Evolutionary conservation across 2,329 filamentous ascomycete species (phyloP).

Genomic region (Fusarium palustre): DNA sequence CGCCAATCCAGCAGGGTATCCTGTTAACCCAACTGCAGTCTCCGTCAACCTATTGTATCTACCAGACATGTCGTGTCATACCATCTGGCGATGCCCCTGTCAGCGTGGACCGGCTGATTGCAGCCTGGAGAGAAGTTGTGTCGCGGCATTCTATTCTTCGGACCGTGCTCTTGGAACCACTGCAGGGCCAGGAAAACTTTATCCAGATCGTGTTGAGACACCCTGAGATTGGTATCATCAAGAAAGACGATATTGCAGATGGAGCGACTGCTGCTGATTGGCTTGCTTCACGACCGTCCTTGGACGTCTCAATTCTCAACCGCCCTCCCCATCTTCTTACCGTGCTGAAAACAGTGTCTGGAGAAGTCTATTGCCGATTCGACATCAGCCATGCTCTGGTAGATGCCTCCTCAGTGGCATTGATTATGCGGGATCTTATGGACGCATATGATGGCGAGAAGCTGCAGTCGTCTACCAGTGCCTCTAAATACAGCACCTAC

Average conservation of each 20-base stretch:
- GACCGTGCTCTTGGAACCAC: not conserved
- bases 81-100: not conserved
- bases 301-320: not conserved
- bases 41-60: not conserved
- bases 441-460: not conserved
- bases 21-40: slow-evolving; percentile 1
- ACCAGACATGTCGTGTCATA: not conserved
- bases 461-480: not conserved
- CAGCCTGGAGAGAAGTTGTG: slow-evolving; percentile 1
- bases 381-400: slow-evolving; percentile 1
- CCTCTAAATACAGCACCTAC: slow-evolving; percentile 2
- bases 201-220: not conserved
- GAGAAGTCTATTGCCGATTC: not conserved
- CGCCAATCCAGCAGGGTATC: slow-evolving; percentile 2
- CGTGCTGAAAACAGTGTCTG: not conserved
- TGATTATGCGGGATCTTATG: slow-evolving; percentile 1
- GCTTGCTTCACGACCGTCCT: not conserved
- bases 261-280: not conserved
- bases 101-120: not conserved
- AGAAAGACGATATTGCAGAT: not conserved
- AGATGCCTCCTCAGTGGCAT: not conserved
- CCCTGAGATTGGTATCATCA: not conserved
- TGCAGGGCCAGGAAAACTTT: not conserved
- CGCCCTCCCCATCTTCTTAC: not conserved
- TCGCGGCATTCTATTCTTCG: slow-evolving; percentile 1